Conservation (phyloP, 192 early-diverging fungal genomes). For the Umbelopsis vinacea region DNA sequence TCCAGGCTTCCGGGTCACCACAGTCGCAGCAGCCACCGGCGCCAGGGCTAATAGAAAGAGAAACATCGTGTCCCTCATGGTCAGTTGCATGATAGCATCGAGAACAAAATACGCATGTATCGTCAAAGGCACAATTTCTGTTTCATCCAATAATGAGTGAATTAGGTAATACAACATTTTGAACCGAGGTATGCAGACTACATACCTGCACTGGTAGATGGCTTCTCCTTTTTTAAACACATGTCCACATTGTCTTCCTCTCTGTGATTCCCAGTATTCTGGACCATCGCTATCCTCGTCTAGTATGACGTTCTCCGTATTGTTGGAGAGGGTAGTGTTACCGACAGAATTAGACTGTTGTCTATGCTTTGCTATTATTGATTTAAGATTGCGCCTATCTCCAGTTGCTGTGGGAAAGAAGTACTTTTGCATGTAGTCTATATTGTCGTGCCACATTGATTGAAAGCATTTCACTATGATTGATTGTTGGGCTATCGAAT, state of each 20-base stretch:
- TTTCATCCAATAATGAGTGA: background rate
- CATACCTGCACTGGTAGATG: slow-evolving; percentile 90
- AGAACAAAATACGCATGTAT: slow-evolving; percentile 95
- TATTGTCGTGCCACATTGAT: slow-evolving; percentile 37
- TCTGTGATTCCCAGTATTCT: slow-evolving; percentile 73
- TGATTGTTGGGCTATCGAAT: background rate
- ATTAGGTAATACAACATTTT: background rate
- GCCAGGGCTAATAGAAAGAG: slow-evolving; percentile 81
- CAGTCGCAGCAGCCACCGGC: slow-evolving; percentile 98
- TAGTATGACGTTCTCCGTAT: slow-evolving; percentile 15
- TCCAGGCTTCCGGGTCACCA: slow-evolving; percentile 97
- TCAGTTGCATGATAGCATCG: slow-evolving; percentile 91
- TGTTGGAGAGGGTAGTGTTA: background rate
- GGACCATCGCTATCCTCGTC: slow-evolving; percentile 31
- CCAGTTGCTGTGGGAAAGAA: slow-evolving; percentile 30
- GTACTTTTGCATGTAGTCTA: slow-evolving; percentile 33
- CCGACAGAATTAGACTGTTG: background rate
- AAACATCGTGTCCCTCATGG: slow-evolving; percentile 93
- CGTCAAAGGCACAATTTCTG: slow-evolving; percentile 95
- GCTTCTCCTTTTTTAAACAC: slow-evolving; percentile 93
- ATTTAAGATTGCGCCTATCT: slow-evolving; percentile 21
- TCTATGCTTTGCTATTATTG: slow-evolving; percentile 29
- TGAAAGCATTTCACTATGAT: slow-evolving; percentile 39
- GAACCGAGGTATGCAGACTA: background rate
- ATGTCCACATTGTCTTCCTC: slow-evolving; percentile 90